Base-by-base conservation (phyloP, 352 stramenopile species). In the Aphanomyces astaci region DNA sequence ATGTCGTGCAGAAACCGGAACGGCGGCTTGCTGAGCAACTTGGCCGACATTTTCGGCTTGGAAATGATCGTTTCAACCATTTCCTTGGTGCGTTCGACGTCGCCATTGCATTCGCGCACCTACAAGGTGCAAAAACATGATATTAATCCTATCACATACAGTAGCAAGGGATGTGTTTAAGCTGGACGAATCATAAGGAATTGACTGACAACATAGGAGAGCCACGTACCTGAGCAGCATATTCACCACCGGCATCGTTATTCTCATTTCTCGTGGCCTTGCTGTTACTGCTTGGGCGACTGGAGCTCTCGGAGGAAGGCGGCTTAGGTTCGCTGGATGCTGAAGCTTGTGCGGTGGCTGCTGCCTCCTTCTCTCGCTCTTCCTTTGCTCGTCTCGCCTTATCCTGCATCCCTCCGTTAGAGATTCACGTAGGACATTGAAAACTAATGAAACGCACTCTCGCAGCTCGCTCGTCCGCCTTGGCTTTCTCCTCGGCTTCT, bases 1-100 rank as follows among this genome's bases (percentile, higher is more conserved):
- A 95, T 79, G 64, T 95, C 87, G 65, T 96, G 87, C 31, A 95
- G 73, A 70, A 95, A 96, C 24, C 87, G 87, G 72, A 96, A 96
- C 19, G 88, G 88, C 17, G 88, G 88, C 57, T 94, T 95, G 48
- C 76, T 78, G 22, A 95, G 70, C 10, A 95, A 65, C 64, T 95
- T 94, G 28, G 79, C 75, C 1, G 78, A 84, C 85, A 95, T 92
- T 67, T 95, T 96, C 53, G 85, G 84, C 49, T 90, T 91, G 4
- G 79, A 64, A 59, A 94, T 93, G 46, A 95, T 74, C 63, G 88
- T 87, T 68, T 92, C 84, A 15, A 92, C 66, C 48, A 89, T 63
- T 0, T 83, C 82, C 69, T 92, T 90, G 9, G 82, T 90, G 48
- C 76, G 77, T 66, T 91, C 82, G 64, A 91, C 78, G 63, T 92